Evolutionary conservation across 139 green algal species (phyloP).

Genomic region (Micromonas commoda): DNA sequence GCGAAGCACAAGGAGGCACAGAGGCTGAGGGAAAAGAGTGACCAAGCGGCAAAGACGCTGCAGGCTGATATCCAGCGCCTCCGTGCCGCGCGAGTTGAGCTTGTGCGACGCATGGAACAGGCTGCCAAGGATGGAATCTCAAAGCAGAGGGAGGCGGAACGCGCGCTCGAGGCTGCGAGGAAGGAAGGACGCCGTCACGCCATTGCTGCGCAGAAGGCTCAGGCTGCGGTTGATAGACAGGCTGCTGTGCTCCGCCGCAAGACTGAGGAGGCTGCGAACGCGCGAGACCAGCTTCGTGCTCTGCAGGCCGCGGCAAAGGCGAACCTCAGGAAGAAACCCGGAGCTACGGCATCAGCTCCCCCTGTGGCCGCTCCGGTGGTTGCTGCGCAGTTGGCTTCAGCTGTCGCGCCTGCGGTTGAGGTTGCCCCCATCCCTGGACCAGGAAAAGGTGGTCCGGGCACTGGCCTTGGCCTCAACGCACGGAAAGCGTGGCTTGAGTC

Average conservation of each 20-base stretch:
- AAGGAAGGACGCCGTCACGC: slow-evolving; percentile 3
- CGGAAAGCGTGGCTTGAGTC: not conserved
- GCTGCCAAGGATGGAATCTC: slow-evolving; percentile 1
- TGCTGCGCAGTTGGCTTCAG: no score
- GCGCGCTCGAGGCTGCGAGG: slow-evolving; percentile 1
- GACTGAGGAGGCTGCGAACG: not conserved
- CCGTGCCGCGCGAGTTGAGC: not conserved
- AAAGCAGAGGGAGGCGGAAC: not conserved
- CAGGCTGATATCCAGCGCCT: slow-evolving; percentile 11
- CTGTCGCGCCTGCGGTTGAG: no score
- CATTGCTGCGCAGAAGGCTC: not conserved
- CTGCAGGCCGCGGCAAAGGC: not conserved
- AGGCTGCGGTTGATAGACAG: slow-evolving; percentile 8
- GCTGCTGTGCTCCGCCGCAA: not conserved
- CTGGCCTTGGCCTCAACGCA: not conserved
- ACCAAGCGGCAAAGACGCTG: not conserved
- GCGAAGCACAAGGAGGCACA: not conserved
- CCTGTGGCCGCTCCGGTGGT: no score
- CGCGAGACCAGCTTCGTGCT: not conserved
- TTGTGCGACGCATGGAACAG: slow-evolving; percentile 13
- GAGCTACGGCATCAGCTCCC: not conserved
- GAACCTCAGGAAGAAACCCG: not conserved
- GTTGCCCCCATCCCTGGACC: not conserved
- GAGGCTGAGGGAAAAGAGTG: not conserved
- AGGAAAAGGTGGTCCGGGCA: not conserved